Evolutionary conservation across 495 filamentous ascomycete species (phyloP), one percentile per base, ranked within the genome.

Genomic region (Durotheca rogersii): DNA sequence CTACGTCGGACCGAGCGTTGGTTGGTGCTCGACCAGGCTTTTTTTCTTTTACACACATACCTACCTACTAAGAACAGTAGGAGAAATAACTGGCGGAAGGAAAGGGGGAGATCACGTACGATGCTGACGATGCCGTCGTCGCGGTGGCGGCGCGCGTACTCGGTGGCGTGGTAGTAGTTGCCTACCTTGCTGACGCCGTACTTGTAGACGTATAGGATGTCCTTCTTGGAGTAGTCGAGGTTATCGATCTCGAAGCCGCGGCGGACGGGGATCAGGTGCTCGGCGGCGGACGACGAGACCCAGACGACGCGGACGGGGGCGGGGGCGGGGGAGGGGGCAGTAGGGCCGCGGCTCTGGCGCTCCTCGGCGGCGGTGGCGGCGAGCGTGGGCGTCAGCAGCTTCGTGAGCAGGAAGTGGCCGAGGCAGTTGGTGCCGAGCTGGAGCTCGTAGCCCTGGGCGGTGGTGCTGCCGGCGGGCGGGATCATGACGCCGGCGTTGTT

Each of bases 251-350:
- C 57, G 32, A 73, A 49, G 4, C 68, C 67, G 32, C 55, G 60
- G 15, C 47, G 38, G n/a, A 58, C 56, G 3, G 66, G 60, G 16
- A 51, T 38, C 31, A 55, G 33, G 1, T 12, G 7, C 27, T 72
- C 71, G 15, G 58, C 60, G 15, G 55, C 65, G 14, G 60, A 60
- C 0, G 64, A 67, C 1, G 53, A 50, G 16, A 71, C 62, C 71
- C 74, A 81, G 29, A 72, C 58, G 7, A 78, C 68, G 18, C 76
- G 65, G 2, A 78, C n/a, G n/a, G n/a, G n/a, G n/a, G n/a, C n/a
- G n/a, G n/a, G n/a, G n/a, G n/a, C n/a, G n/a, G n/a, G n/a, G n/a
- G n/a, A n/a, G n/a, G n/a, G n/a, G n/a, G n/a, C n/a, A n/a, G n/a
- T n/a, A n/a, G n/a, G n/a, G n/a, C n/a, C n/a, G n/a, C n/a, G n/a